phyloP scores from a whole-genome alignment of 208 protist genomes.

The Trypanosoma cruzi region DNA sequence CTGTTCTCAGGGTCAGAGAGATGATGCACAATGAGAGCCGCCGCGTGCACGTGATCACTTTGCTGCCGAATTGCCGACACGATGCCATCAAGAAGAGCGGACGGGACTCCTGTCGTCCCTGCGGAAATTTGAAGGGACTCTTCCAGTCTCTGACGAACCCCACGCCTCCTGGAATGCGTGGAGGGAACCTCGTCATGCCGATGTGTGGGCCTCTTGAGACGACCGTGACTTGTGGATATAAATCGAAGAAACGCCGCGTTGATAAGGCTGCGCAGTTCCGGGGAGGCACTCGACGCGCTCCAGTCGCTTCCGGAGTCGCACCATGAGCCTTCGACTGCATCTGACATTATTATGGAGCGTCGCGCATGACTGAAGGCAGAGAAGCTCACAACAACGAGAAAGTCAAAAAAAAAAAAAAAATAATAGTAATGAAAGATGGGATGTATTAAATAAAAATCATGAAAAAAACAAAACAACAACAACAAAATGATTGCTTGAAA shows the following conservation, averaged over 20 bases:
- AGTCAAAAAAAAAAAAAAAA: not conserved
- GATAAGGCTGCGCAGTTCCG: not conserved
- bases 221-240: not conserved
- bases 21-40: conserved; percentile 37
- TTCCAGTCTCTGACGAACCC: conserved; percentile 20
- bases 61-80: conserved; percentile 25
- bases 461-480: not conserved
- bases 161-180: conserved; percentile 17
- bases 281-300: not conserved
- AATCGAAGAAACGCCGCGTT: conserved; percentile 9
- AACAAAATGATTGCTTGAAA: not conserved
- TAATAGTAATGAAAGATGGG: too few species aligned
- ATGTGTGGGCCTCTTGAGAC: not conserved
- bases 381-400: too few species aligned
- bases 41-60: conserved; percentile 35
- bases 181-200: conserved; percentile 14
- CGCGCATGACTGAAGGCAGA: not conserved
- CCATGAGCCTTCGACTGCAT: not conserved
- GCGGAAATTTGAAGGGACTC: not conserved
- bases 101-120: not conserved
- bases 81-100: conserved; percentile 28
- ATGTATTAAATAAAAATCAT: not conserved
- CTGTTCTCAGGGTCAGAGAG: conserved; percentile 58
- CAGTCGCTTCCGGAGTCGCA: conserved; percentile 18
- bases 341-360: not conserved